phyloP scores from a whole-genome alignment of 2,329 filamentous ascomycete genomes.

The Sarocladium strictum region DNA sequence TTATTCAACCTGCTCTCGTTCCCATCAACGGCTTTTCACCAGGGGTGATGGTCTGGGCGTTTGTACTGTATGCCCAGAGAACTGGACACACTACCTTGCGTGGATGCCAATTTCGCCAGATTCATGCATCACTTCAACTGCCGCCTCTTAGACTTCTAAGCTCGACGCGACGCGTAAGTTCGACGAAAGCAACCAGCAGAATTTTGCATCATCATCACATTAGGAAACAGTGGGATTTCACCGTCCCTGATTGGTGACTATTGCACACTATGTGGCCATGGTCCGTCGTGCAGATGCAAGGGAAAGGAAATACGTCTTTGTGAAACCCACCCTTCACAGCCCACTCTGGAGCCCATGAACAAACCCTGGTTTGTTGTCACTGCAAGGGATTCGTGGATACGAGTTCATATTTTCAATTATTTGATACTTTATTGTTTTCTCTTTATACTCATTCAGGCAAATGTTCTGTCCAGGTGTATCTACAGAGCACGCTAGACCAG shows the following conservation, averaged over 20 bases:
- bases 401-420: not conserved
- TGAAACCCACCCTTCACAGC: not conserved
- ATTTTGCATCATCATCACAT: too few relatives aligned
- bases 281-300: not conserved
- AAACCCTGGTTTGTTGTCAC: not conserved
- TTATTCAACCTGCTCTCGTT: too few relatives aligned
- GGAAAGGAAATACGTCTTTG: too few relatives aligned
- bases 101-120: not conserved
- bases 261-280: not conserved
- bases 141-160: too few relatives aligned
- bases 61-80: too few relatives aligned
- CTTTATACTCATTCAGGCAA: not conserved
- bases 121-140: constrained; percentile 4
- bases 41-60: too few relatives aligned
- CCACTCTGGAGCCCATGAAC: not conserved
- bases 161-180: not conserved
- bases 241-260: not conserved
- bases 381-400: not conserved
- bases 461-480: not conserved
- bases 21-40: too few relatives aligned
- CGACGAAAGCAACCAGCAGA: not conserved
- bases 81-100: not conserved
- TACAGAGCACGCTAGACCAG: too few relatives aligned
- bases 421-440: not conserved
- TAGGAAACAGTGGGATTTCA: too few relatives aligned